phyloP scores from a whole-genome alignment of 805 yeast species.

The Cyberlindnera bimundalis region DNA sequence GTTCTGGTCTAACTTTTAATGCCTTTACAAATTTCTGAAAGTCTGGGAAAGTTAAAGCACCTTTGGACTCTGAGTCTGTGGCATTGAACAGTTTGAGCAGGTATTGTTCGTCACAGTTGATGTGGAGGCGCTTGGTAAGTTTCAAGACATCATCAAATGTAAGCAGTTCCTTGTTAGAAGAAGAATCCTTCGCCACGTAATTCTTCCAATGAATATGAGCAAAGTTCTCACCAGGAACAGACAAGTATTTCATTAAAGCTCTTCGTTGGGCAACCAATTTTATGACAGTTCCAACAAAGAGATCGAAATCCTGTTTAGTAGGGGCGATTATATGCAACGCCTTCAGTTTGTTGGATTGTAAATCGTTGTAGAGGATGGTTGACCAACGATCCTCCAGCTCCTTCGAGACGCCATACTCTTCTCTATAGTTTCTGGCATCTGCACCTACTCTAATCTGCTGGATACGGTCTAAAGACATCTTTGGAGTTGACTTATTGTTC shows the following conservation, averaged over 20 bases:
- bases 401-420: constrained; percentile 71
- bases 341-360: constrained; percentile 59
- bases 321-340: constrained; percentile 77
- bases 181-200: constrained; percentile 36
- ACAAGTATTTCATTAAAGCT: constrained; percentile 59
- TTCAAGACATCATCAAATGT: constrained; percentile 66
- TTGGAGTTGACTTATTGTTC: constrained; percentile 42
- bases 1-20: constrained; percentile 64
- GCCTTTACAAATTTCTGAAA: constrained; percentile 72
- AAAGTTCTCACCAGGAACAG: constrained; percentile 60
- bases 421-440: constrained; percentile 81
- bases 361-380: constrained; percentile 67
- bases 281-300: constrained; percentile 51
- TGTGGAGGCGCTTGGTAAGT: constrained; percentile 64
- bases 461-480: constrained; percentile 57
- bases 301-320: constrained; percentile 46
- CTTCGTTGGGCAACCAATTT: constrained; percentile 54
- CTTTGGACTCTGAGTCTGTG: constrained; percentile 48
- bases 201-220: constrained; percentile 64
- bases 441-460: constrained; percentile 57
- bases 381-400: constrained; percentile 73
- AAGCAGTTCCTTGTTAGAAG: constrained; percentile 35
- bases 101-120: constrained; percentile 58
- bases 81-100: constrained; percentile 48
- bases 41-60: constrained; percentile 61